Base-by-base conservation (phyloP, 306 rosid species). In the Aeschynomene evenia region DNA sequence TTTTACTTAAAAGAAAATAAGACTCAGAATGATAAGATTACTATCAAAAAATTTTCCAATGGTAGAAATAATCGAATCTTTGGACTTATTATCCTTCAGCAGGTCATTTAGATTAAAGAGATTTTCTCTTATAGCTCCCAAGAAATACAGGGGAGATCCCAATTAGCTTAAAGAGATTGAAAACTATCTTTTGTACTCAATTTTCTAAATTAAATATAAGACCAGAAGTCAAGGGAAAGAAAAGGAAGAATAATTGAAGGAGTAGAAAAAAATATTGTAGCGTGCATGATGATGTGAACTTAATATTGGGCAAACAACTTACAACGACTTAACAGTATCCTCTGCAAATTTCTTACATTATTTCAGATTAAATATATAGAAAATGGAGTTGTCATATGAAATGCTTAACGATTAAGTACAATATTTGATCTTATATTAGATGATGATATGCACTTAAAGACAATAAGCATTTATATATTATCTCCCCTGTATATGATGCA, bases 291-390 rank as follows among this genome's bases (percentile, higher is more conserved):
- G 46, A 3, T 15, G 2, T 40, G 48, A 40, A 14, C 48, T 14
- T 40, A 14, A 40, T 40, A 14, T 40, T n/a, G 7, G 23, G 1
- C 24, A 21, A 64, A 62, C 59, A 65, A 42, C 15, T 34, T 16
- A 36, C 70, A 62, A 50, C 64, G 13, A 52, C 39, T 42, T 28
- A 64, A 22, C 66, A 29, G n/a, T n/a, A 42, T 64, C 21, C 45
- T 54, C 33, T 12, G 60, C 64, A 53, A 53, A 14, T 26, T 66
- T 45, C 58, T 28, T 43, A 26, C 42, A 19, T 45, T 15, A 5
- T 43, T 43, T 43, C 45, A 39, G 50, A 45, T 7, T 9, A 37
- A 39, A 10, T 36, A 36, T 28, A 36, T 0, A 8, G 12, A 36
- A n/a, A n/a, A 9, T 10, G 42, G 6, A 36, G 42, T 7, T 39